A percentile compares a stretch with the other conserved stretches of the same genome.
Conservation (phyloP, 106 monocot genomes). For the Allium sativum region DNA sequence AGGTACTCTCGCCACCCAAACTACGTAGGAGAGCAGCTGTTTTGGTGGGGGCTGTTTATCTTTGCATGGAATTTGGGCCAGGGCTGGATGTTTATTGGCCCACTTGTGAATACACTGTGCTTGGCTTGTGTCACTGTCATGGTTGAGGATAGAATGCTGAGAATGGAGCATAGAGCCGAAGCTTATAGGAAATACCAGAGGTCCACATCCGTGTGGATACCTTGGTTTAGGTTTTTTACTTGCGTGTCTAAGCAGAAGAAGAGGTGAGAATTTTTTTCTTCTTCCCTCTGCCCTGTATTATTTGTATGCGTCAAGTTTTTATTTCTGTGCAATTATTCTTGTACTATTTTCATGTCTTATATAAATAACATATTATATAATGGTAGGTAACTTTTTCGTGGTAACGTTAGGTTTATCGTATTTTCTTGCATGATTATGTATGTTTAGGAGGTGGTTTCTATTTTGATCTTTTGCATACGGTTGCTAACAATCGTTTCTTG, state of each 20-base stretch:
- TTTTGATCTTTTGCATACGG: too few relatives aligned
- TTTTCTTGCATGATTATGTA: too few relatives aligned
- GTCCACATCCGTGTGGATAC: conserved; percentile 78
- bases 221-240: conserved; percentile 62
- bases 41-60: conserved; percentile 86
- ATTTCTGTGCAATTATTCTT: too few relatives aligned
- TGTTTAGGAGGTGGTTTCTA: too few relatives aligned
- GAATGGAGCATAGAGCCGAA: conserved; percentile 51
- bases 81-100: conserved; percentile 72
- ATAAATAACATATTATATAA: too few relatives aligned
- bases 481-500: too few relatives aligned
- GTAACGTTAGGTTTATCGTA: too few relatives aligned
- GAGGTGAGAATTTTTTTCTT: conserved; percentile 6
- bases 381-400: too few relatives aligned
- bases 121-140: conserved; percentile 71
- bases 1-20: conserved; percentile 88
- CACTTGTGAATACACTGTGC: conserved; percentile 72
- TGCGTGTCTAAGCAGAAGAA: conserved; percentile 30
- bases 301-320: too few relatives aligned
- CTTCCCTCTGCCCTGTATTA: too few relatives aligned
- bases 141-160: conserved; percentile 73
- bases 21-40: conserved; percentile 91
- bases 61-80: conserved; percentile 69
- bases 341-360: too few relatives aligned
- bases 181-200: conserved; percentile 69